Evolutionary conservation across 768 basidiomycete species (phyloP), one percentile per base, ranked within the genome.

Genomic region (Tubosaeta brunneosetosa): DNA sequence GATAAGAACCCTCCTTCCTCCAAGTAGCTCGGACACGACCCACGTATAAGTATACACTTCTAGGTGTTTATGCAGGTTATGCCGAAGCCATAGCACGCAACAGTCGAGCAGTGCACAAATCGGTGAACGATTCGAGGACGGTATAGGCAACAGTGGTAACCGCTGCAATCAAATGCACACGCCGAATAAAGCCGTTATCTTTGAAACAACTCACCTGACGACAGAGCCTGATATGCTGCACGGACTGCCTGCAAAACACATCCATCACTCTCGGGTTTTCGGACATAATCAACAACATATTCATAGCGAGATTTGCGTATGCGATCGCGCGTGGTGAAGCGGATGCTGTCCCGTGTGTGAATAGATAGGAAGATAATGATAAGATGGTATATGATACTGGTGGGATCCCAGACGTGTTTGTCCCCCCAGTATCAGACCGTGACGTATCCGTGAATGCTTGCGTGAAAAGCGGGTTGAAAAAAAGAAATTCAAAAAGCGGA

Each of bases 81-180:
- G 85, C 16, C 83, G 79, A 26, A 86, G 65, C 84, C 84, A 88
- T 13, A 88, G 71, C 6, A 84, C 73, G 57, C 81, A 84, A 51
- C 82, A 85, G 62, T 88, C 85, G n/a, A 88, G 61, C 22, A 87
- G 50, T 3, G 83, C 78, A 58, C 82, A 83, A 25, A 84, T 55
- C 1, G 77, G 77, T 1, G 81, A 72, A 46, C 77, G 71, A 9
- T 72, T 67, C 5, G 72, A 50, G 1, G 65, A 61, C 8, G 73
- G 61, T 11, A 64, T 50, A 1, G 83, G 76, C 37, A 86, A 70
- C 13, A 73, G 60, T 11, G 86, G 86, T 25, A 75, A 49, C 53
- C 79, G 77, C 84, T 83, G 42, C 36, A 29, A 44, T 47, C 36
- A 49, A 48, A 50, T 41, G 8, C 22, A 53, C 36, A 26, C 17